Conservation (phyloP, 1,284 basidiomycete genomes). For the Microbotryum saponariae region DNA sequence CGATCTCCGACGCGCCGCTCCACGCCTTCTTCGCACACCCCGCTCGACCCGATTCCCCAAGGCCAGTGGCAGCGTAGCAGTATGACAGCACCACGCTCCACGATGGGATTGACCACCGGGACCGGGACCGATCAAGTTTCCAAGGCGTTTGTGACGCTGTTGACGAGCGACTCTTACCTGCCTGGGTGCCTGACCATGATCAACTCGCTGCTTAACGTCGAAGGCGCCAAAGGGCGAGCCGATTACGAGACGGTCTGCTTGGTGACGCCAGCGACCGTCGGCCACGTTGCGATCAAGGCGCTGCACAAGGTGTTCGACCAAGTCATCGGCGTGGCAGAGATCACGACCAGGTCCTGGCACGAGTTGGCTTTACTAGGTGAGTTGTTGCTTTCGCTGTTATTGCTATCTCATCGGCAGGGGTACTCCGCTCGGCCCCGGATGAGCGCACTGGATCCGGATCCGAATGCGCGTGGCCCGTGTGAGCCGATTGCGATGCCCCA, state of each 20-base stretch:
- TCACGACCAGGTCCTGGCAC: slow-evolving; percentile 53
- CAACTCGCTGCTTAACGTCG: slow-evolving; percentile 68
- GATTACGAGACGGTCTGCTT: slow-evolving; percentile 71
- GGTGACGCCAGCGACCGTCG: slow-evolving; percentile 85
- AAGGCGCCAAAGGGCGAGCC: slow-evolving; percentile 47
- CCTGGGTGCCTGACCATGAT: slow-evolving; percentile 82
- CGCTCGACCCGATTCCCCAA: neutral
- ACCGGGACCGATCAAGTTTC: no score
- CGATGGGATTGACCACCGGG: no score
- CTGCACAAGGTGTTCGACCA: slow-evolving; percentile 72
- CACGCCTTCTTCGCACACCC: neutral
- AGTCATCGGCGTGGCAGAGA: slow-evolving; percentile 84
- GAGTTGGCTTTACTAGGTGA: slow-evolving; percentile 74
- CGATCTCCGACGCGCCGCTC: neutral
- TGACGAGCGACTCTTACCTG: slow-evolving; percentile 83
- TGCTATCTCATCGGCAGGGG: no score
- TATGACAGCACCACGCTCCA: no score
- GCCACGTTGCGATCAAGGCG: slow-evolving; percentile 72
- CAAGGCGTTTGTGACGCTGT: slow-evolving; percentile 52
- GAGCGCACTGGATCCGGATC: no score
- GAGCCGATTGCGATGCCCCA: no score
- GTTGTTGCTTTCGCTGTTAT: slow-evolving; percentile 37
- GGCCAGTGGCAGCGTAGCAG: no score
- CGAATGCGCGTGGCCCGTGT: no score
- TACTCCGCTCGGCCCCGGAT: no score